Conservation (phyloP, 805 yeast genomes). For the Metschnikowia matae region DNA sequence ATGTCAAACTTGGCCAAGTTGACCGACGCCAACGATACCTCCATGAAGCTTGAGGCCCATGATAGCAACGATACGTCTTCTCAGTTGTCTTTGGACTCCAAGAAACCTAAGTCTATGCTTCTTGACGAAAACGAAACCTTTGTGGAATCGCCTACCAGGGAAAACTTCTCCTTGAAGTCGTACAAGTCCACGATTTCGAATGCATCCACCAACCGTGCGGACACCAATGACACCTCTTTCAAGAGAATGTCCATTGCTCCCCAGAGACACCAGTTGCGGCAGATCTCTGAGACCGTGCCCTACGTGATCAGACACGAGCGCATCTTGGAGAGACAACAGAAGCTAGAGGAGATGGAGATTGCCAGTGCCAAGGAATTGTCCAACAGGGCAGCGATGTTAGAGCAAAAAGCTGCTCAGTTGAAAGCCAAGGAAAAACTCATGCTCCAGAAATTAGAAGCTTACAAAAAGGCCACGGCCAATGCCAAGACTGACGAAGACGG, state of each 20-base stretch:
- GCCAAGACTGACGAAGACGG: constrained; percentile 2
- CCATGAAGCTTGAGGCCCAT: constrained; percentile 9
- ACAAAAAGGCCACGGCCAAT: constrained; percentile 9
- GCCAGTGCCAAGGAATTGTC: constrained; percentile 73
- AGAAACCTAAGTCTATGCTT: constrained; percentile 34
- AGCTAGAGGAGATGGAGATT: constrained; percentile 73
- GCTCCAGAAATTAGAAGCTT: constrained; percentile 36
- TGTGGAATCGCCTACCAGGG: constrained; percentile 24
- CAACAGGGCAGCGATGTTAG: constrained; percentile 69
- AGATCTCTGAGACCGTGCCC: constrained; percentile 81
- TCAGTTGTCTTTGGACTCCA: constrained; percentile 19
- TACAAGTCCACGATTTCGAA: constrained; percentile 28
- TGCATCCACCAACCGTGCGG: constrained; percentile 15
- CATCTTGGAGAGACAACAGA: constrained; percentile 68
- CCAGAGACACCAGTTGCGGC: constrained; percentile 62
- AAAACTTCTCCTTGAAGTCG: constrained; percentile 26
- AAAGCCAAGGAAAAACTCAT: constrained; percentile 60
- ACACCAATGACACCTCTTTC: constrained; percentile 25
- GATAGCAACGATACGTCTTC: constrained; percentile 17
- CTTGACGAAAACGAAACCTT: constrained; percentile 24
- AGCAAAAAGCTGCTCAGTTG: constrained; percentile 67
- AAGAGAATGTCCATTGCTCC: constrained; percentile 44
- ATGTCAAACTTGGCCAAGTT: constrained; percentile 60
- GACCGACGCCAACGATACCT: constrained; percentile 19
- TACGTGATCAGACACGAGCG: constrained; percentile 76